Conservation (phyloP, 441 rosid species). For the Gossypium aridum region DNA sequence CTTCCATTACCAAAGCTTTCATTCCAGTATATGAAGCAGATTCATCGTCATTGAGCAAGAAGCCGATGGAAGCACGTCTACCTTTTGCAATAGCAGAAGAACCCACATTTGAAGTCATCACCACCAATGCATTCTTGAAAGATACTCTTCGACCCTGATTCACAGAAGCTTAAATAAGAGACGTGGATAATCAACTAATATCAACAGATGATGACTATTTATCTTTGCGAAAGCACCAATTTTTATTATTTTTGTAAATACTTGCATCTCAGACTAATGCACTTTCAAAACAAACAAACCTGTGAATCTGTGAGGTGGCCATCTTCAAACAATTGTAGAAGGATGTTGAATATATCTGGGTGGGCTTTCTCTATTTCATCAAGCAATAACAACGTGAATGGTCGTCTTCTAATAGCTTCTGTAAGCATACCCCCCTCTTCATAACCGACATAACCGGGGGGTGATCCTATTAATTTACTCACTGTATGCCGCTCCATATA, state of each 20-base stretch:
- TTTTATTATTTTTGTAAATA: neutral
- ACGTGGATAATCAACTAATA: conserved; percentile 1
- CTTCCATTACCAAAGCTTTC: conserved; percentile 56
- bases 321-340: conserved; percentile 71
- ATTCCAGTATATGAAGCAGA: conserved; percentile 49
- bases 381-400: conserved; percentile 62
- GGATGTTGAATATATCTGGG: conserved; percentile 72
- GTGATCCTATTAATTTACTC: conserved; percentile 72
- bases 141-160: conserved; percentile 73
- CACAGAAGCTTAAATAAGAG: conserved; percentile 15
- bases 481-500: conserved; percentile 81
- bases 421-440: conserved; percentile 76
- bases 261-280: neutral
- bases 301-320: conserved; percentile 80
- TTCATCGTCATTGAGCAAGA: conserved; percentile 45
- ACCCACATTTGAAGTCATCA: conserved; percentile 75
- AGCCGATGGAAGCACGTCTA: conserved; percentile 52
- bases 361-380: conserved; percentile 85
- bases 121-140: conserved; percentile 63
- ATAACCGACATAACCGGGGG: conserved; percentile 71
- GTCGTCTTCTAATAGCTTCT: conserved; percentile 74
- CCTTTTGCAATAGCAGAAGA: conserved; percentile 67
- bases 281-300: conserved; percentile 35
- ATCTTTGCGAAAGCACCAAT: neutral
- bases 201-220: neutral